phyloP scores from a whole-genome alignment of 805 yeast species.

The Sugiyamaella boreocaroliniensis region DNA sequence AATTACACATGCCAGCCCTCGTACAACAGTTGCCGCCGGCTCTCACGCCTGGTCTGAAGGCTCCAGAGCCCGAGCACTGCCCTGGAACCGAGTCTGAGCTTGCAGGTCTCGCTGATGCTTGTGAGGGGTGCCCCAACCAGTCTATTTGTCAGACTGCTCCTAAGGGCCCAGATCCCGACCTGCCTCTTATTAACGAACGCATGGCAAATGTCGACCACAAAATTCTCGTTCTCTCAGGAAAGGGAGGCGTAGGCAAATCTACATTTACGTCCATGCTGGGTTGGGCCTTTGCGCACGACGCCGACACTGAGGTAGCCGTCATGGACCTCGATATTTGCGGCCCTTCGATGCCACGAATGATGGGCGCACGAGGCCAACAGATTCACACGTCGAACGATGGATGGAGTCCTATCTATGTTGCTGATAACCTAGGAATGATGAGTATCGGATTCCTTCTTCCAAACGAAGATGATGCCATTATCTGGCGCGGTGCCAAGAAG shows the following conservation, averaged over 20 bases:
- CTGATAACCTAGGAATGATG: constrained; percentile 92
- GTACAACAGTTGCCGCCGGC: constrained; percentile 1
- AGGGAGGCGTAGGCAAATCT: constrained; percentile 94
- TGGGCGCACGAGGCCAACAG: constrained; percentile 82
- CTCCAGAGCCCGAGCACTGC: constrained; percentile 94
- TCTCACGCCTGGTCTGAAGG: constrained; percentile 24
- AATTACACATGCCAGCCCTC: constrained; percentile 5
- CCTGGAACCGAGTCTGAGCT: constrained; percentile 94
- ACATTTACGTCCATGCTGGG: constrained; percentile 94
- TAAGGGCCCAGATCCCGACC: constrained; percentile 93
- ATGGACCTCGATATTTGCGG: constrained; percentile 98
- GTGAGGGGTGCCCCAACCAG: constrained; percentile 92
- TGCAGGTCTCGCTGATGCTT: constrained; percentile 93
- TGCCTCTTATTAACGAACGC: constrained; percentile 65
- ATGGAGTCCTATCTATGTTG: constrained; percentile 94
- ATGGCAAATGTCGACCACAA: constrained; percentile 66
- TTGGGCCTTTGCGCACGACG: constrained; percentile 82
- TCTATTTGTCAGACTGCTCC: constrained; percentile 74
- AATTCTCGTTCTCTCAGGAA: constrained; percentile 58
- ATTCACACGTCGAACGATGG: constrained; percentile 88
- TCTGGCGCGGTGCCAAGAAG: constrained; percentile 97
- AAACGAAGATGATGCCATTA: constrained; percentile 84
- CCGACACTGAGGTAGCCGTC: constrained; percentile 81
- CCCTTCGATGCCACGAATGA: constrained; percentile 90
- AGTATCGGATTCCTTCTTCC: constrained; percentile 94